Evolutionary conservation across 163 green algal genomes (phyloP).

Genomic region (Chlorella variabilis): DNA sequence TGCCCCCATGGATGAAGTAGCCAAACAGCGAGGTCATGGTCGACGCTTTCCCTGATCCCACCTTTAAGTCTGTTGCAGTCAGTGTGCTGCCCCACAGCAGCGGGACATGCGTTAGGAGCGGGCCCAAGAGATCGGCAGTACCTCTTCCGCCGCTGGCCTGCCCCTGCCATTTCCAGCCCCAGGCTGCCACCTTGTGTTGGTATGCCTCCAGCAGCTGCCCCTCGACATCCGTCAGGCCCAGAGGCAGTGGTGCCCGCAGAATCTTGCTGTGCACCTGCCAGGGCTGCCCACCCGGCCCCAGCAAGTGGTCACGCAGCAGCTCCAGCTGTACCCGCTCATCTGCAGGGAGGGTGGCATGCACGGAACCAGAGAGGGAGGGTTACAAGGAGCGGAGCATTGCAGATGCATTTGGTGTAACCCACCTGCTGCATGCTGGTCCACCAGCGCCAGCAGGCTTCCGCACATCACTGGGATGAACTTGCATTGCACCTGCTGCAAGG

Average conservation of each 20-base stretch:
- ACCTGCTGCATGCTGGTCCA: conserved; percentile 89
- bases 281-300: not conserved
- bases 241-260: conserved; percentile 10
- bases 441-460: conserved; percentile 55
- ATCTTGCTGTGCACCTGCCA: not conserved
- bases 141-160: not conserved
- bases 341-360: not conserved
- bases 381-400: too few species aligned
- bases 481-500: conserved; percentile 61
- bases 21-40: too few species aligned
- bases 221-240: conserved; percentile 49
- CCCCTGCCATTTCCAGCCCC: conserved; percentile 37
- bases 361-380: too few species aligned
- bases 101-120: conserved; percentile 60
- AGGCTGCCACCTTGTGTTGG: conserved; percentile 41
- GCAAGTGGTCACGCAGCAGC: conserved; percentile 55
- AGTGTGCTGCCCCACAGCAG: conserved; percentile 60
- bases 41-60: conserved; percentile 15
- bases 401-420: not conserved
- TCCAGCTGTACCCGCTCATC: conserved; percentile 90
- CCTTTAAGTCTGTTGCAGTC: conserved; percentile 67
- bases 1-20: too few species aligned
- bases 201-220: conserved; percentile 41
- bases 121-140: not conserved
- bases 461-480: conserved; percentile 72